A percentile compares a stretch with the other conserved stretches of the same genome.
Evolutionary conservation across 2,329 filamentous ascomycete genomes (phyloP).

Genomic region (Trichoderma simmonsii): DNA sequence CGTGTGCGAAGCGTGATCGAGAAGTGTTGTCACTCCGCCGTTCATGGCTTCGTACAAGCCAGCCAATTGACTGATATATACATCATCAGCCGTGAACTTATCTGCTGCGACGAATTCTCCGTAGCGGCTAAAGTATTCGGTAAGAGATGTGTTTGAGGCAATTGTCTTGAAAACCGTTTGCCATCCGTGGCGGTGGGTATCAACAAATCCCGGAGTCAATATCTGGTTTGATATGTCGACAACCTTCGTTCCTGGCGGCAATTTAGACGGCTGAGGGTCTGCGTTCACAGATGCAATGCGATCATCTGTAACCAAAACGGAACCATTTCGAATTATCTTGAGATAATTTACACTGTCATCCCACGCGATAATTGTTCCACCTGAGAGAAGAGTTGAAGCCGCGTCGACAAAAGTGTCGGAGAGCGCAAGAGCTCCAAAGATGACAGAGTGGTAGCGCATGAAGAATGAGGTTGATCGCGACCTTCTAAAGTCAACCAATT

Average conservation of each 20-base stretch:
- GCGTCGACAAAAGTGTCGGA: background rate
- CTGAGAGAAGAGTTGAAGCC: constrained; percentile 26
- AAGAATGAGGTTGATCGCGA: background rate
- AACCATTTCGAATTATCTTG: constrained; percentile 39
- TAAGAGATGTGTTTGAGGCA: constrained; percentile 47
- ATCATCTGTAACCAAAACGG: constrained; percentile 39
- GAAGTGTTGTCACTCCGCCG: constrained; percentile 49
- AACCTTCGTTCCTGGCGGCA: constrained; percentile 30
- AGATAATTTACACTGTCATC: constrained; percentile 33
- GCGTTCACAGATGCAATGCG: constrained; percentile 34
- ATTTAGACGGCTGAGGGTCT: constrained; percentile 20
- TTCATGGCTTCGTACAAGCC: constrained; percentile 51
- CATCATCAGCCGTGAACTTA: constrained; percentile 41
- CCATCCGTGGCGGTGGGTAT: constrained; percentile 56
- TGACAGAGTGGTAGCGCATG: background rate
- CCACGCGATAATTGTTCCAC: constrained; percentile 43
- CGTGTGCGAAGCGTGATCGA: constrained; percentile 52
- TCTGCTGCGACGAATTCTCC: constrained; percentile 32
- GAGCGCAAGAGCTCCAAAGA: constrained; percentile 4
- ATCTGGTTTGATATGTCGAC: constrained; percentile 52
- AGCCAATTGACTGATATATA: constrained; percentile 45
- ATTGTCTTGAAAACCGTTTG: constrained; percentile 54
- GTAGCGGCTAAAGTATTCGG: constrained; percentile 46
- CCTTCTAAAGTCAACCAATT: background rate
- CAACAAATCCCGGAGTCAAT: constrained; percentile 53